Percentiles rank a stretch among this genome's conserved stretches.
Conservation (phyloP, 2,329 filamentous ascomycete species). For the Fusarium sublunatum region DNA sequence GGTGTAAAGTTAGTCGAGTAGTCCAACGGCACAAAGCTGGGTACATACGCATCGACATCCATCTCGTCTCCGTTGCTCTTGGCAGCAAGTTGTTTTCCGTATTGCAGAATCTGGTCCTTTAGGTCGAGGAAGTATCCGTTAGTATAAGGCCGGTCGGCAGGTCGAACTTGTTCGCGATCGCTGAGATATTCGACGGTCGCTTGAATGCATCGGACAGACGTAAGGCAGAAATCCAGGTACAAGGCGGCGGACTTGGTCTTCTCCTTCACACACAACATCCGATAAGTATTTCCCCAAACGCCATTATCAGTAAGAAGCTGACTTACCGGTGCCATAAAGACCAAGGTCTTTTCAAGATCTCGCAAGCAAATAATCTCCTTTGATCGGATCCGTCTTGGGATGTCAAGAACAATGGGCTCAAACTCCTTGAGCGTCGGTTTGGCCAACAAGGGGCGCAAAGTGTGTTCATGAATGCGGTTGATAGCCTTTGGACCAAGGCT, state of each 20-base stretch:
- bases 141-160: conserved; percentile 89
- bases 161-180: conserved; percentile 87
- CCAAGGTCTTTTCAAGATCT: conserved; percentile 92
- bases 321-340: conserved; percentile 96
- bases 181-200: conserved; percentile 86
- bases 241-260: conserved; percentile 74
- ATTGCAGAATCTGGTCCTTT: conserved; percentile 90
- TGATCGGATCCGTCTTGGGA: conserved; percentile 81
- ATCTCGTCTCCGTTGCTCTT: conserved; percentile 71
- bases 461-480: conserved; percentile 82
- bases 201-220: conserved; percentile 89
- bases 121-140: conserved; percentile 97
- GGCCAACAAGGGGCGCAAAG: conserved; percentile 80
- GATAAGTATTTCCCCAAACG: conserved; percentile 74
- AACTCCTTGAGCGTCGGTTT: conserved; percentile 82
- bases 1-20: conserved; percentile 45
- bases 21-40: conserved; percentile 47
- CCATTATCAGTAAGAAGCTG: conserved; percentile 64
- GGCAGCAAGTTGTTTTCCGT: conserved; percentile 84
- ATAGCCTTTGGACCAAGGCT: conserved; percentile 76
- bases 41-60: conserved; percentile 68
- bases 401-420: conserved; percentile 80
- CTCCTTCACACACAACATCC: conserved; percentile 80
- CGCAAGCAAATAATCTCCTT: conserved; percentile 91
- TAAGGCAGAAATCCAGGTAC: conserved; percentile 90